Evolutionary conservation across 305 asterid species (phyloP).

Genomic region (Stenogyne calaminthoides): DNA sequence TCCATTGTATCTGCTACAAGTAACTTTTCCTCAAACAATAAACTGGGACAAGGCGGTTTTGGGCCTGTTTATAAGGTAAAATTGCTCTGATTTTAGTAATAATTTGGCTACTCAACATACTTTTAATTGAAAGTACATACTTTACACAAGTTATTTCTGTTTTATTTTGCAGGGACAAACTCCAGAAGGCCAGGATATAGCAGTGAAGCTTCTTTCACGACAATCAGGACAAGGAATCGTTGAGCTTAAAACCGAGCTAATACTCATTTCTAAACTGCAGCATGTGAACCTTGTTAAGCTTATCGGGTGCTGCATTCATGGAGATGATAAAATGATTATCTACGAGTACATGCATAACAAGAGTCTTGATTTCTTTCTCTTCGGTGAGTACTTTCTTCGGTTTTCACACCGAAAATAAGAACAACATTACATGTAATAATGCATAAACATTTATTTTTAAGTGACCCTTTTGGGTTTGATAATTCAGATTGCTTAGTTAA

Average conservation of each 20-base stretch:
- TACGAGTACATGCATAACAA: constrained; percentile 58
- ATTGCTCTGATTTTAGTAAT: neutral
- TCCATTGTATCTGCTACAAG: constrained; percentile 40
- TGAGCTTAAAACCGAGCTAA: constrained; percentile 56
- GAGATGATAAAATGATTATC: constrained; percentile 49
- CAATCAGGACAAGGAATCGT: constrained; percentile 48
- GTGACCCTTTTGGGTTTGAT: no score
- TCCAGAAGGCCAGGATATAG: constrained; percentile 50
- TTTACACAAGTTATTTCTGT: neutral
- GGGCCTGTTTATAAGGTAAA: constrained; percentile 52
- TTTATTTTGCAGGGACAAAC: constrained; percentile 28
- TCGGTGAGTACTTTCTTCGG: constrained; percentile 34
- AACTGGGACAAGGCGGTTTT: constrained; percentile 56
- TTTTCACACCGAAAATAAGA: neutral
- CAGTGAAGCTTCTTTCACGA: constrained; percentile 47
- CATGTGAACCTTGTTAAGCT: constrained; percentile 61
- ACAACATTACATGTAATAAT: neutral
- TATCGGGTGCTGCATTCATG: constrained; percentile 45
- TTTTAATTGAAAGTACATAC: neutral
- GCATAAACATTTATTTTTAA: no score
- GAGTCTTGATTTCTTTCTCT: constrained; percentile 53
- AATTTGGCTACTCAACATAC: neutral
- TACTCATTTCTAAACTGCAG: constrained; percentile 53
- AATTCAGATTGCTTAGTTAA: no score
- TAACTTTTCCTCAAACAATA: constrained; percentile 37